Base-by-base conservation (phyloP, 2,329 filamentous ascomycete genomes). In the Neopestalotiopsis rosae region DNA sequence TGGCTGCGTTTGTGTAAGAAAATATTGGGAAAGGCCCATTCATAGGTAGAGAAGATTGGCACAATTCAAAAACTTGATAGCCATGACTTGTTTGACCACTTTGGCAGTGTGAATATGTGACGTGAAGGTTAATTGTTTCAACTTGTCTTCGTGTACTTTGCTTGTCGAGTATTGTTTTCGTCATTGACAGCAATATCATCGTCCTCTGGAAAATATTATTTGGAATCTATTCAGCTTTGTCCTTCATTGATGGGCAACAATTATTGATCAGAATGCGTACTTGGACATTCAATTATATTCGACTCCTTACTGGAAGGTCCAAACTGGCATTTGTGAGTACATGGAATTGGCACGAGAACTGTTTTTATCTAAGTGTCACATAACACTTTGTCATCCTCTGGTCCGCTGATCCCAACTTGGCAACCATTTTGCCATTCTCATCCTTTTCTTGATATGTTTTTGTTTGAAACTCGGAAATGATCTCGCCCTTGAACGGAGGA, bases 311-410 rank as follows among this genome's bases (percentile, higher is more conserved):
- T 24, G 24, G 2, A 24, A 24, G 24, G 24, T 24, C 24, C 24
- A 24, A 24, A 24, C 24, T 24, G 24, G 24, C 24, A 24, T 24
- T 24, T 24, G 24, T 24, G 24, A 24, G 24, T 24, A 24, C 24
- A 24, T 24, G 24, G 24, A 24, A 24, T 24, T 24, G 24, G 24
- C 24, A 24, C 24, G 24, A 24, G 24, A 24, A 24, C 24, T 24
- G 24, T 24, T 24, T 24, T 24, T 85, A 85, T 67, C 24, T 61
- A 14, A 30, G 32, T 9, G 57, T 61, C n/a, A 61, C 57, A 10
- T 61, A 61, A 61, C n/a, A 28, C 57, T 34, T 30, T n/a, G 57
- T 30, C 28, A 61, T 30, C 57, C 24, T 34, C 57, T 30, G 28
- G 32, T 61, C 57, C 30, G 57, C 57, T 6, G 12, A 30, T 30